Base-by-base conservation (phyloP, 164 flowering plant genomes). In the Nelumbo lutea region DNA sequence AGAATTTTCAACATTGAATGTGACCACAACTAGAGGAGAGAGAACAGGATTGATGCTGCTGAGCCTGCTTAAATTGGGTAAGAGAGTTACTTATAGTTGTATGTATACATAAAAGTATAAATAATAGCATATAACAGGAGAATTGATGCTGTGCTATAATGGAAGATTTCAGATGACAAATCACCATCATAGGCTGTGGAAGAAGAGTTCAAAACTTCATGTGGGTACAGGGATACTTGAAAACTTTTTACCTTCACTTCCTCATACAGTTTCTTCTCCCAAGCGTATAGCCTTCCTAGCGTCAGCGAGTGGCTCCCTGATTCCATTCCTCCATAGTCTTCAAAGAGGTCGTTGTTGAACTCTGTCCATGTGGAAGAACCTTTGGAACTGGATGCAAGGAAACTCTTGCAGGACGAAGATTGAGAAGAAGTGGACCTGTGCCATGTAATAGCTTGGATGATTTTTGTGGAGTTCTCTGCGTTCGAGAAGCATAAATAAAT, bases 241-340 rank as follows among this genome's bases (percentile, higher is more conserved):
- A 27, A 27, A 27, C 27, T 27, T 27, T 44, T 61, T 84, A 91
- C 98, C 96, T 94, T 94, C 59, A 94, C 98, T 72, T 94, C 96
- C 77, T 94, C 91, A 70, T 86, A 94, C 1, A 94, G 91, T 81
- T 94, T 94, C 86, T 91, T 94, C 69, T 94, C 98, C 98, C 98
- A 94, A 65, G 96, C 98, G 80, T 88, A 91, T 7, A 91, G 75
- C 68, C 98, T 81, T 70, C 83, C 98, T 9, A 94, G 81, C 1
- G 98, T 94, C 27, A 83, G 74, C 1, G 95, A 91, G 74, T 91
- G 97, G 80, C 97, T 88, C 50, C 98, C 98, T 1, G 97, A 87
- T 68, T 79, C 83, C 98, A 94, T 94, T 69, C 96, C 98, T 68
- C 89, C 94, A 74, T 80, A 84, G 43, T 86, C 90, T 73, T 88